phyloP scores from a whole-genome alignment of 768 basidiomycete genomes.

The Suillus subalutaceus region DNA sequence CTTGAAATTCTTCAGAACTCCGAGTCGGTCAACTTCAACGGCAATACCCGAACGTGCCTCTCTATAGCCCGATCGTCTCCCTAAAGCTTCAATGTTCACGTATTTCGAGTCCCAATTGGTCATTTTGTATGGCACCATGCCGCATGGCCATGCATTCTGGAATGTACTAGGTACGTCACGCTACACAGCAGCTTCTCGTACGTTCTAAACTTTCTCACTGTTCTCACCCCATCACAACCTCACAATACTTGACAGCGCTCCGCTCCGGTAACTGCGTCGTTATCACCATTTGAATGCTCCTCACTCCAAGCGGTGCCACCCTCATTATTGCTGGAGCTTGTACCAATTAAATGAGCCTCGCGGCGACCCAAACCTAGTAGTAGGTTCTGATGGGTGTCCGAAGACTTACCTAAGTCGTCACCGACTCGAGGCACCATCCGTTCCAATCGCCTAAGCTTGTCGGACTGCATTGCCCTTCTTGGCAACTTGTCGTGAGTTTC shows the following conservation, averaged over 20 bases:
- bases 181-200: background rate
- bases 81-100: background rate
- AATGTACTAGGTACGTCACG: constrained; percentile 1
- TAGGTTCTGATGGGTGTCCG: constrained; percentile 1
- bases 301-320: background rate
- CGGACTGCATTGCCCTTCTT: background rate
- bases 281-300: background rate
- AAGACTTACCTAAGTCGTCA: background rate
- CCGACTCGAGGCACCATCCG: background rate
- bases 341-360: background rate
- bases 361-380: background rate
- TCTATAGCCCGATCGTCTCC: background rate
- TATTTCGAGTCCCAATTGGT: background rate
- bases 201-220: background rate
- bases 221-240: background rate
- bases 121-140: background rate
- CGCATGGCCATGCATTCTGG: background rate
- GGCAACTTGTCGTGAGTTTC: background rate
- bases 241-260: background rate
- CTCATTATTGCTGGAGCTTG: background rate
- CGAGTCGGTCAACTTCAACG: background rate
- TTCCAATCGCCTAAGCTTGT: background rate
- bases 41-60: background rate
- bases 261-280: background rate
- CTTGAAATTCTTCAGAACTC: no score